Evolutionary conservation across 768 basidiomycete species (phyloP).

Genomic region (Hygrocybe coccinea): DNA sequence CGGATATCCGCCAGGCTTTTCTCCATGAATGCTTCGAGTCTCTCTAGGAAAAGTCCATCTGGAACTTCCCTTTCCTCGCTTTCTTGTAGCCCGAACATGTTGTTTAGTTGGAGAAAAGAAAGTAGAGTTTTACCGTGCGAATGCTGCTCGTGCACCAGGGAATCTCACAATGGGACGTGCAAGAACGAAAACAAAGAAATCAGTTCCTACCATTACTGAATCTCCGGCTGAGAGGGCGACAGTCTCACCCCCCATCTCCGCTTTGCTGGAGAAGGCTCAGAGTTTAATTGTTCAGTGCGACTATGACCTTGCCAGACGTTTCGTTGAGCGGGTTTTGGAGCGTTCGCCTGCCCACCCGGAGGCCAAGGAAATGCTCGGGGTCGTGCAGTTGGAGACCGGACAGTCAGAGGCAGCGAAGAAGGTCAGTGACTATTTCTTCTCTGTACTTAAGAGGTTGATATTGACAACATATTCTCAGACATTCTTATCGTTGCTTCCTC

Average conservation of each 20-base stretch:
- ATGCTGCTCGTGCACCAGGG: background rate
- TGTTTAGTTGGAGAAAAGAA: background rate
- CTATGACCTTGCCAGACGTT: constrained; percentile 73
- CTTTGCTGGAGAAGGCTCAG: constrained; percentile 73
- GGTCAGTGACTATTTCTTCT: constrained; percentile 29
- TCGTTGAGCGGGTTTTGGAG: constrained; percentile 63
- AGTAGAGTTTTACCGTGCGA: no score
- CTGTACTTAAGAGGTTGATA: background rate
- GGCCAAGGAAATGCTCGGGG: constrained; percentile 77
- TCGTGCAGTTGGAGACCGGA: constrained; percentile 73
- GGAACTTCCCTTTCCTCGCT: constrained; percentile 26
- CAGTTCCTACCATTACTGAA: constrained; percentile 31
- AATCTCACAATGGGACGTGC: constrained; percentile 50
- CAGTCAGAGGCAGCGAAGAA: constrained; percentile 66
- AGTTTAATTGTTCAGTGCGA: constrained; percentile 79
- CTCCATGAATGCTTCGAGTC: constrained; percentile 60
- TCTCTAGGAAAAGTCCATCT: constrained; percentile 57
- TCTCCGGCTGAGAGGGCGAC: constrained; percentile 17
- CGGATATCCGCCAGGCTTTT: constrained; percentile 52
- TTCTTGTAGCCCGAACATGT: constrained; percentile 34
- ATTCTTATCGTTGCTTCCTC: constrained; percentile 57
- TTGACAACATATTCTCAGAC: constrained; percentile 38
- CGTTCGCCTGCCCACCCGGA: constrained; percentile 57
- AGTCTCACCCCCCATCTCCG: constrained; percentile 37
- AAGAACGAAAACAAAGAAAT: constrained; percentile 43